Evolutionary conservation across 768 basidiomycete species (phyloP), one percentile per base, ranked within the genome.

Genomic region (Clitopilus hobsonii): DNA sequence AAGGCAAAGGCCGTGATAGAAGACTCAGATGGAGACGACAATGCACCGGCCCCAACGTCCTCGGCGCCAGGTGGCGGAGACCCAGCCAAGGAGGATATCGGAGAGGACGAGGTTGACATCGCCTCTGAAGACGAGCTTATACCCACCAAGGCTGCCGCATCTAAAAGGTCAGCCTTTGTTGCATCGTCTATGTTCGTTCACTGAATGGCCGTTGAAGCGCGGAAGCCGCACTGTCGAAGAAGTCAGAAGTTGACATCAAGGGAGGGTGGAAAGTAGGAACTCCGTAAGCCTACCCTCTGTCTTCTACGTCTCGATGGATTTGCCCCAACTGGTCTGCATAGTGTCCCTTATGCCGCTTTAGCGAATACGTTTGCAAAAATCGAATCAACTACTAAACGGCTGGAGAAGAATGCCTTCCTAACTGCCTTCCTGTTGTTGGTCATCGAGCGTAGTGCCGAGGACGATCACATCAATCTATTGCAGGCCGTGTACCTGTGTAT

Each of bases 401-500:
- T 97, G 47, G 94, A 97, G 69, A 99, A 98, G 69, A 91, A 84
- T 2, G 82, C 91, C 0, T 76, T 94, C 57, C 81, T 99, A 7
- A 98, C 94, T 0, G 78, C 88, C 0, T 94, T 98, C 68, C 75
- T 99, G 38, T 72, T 94, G 5, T 84, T 96, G 10, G 92, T 98
- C 26, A 94, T 98, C 53, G 87, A 88, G 66, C 77, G 93, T 49
- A 90, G 94, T 58, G 86, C 85, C 14, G 77, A 85, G 52, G 86
- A 81, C 30, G 90, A 94, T 57, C 76, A 77, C 4, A 78, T 84
- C 22, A 85, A 89, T 6, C 79, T 99, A 27, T 79, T 98, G 5
- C 91, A 94, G 63, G 84, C 86, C 1, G 88, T 99, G 1, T 99
- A 99, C 65, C 79, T 99, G 1, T 98, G 97, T 67, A 98, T 98